phyloP scores from a whole-genome alignment of 176 grass and related monocot species.

The Raddia distichophylla region DNA sequence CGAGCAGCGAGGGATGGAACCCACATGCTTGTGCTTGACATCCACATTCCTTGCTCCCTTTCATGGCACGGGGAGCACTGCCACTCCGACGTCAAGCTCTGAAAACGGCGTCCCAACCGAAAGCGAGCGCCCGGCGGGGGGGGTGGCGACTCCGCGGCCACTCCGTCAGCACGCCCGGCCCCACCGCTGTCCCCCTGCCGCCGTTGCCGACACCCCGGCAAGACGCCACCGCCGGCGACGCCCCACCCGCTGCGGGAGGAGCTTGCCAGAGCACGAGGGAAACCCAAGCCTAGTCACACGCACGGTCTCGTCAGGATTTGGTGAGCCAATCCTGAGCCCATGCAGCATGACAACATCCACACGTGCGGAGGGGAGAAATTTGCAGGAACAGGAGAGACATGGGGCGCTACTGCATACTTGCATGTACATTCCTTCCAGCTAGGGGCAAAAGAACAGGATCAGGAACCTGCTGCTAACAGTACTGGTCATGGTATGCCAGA shows the following conservation, averaged over 20 bases:
- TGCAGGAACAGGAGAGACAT: not conserved
- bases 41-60: not conserved
- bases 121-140: not conserved
- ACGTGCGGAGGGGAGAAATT: not conserved
- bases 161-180: conserved; percentile 35
- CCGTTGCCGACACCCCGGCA: conserved; percentile 54
- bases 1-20: not conserved
- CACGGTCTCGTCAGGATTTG: not conserved
- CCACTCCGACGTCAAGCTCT: conserved; percentile 24
- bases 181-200: conserved; percentile 54
- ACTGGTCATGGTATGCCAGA: conserved; percentile 30
- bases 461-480: not conserved
- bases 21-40: conserved; percentile 31
- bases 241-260: not conserved
- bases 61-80: conserved; percentile 38
- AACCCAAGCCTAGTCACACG: not conserved
- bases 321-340: not conserved
- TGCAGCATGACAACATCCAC: not conserved
- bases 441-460: conserved; percentile 38
- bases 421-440: conserved; percentile 4
- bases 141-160: not conserved
- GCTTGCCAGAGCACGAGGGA: too few relatives aligned
- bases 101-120: conserved; percentile 34
- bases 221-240: conserved; percentile 44
- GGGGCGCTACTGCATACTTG: not conserved